A percentile compares a stretch with the other conserved stretches of the same genome.
These are phyloP conservation scores for Pichia cabralensis DNA, from an alignment of 805 yeast species.

Conservation along the genomic window DNA sequence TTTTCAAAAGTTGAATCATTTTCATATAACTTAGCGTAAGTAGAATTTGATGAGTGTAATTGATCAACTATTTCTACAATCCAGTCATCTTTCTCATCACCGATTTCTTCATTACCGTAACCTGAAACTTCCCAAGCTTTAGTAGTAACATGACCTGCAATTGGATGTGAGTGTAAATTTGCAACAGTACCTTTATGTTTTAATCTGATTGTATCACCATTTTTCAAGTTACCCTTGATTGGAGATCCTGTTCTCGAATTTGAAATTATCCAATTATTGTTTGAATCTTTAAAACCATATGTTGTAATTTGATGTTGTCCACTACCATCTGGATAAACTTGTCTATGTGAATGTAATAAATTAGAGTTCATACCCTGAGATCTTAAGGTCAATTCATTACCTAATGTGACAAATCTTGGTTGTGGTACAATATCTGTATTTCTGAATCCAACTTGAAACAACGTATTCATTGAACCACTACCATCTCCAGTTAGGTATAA, in stretches of 20 bases:
- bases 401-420: conserved; percentile 55
- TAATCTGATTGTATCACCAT: conserved; percentile 55
- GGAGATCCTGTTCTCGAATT: conserved; percentile 25
- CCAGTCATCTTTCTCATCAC: conserved; percentile 76
- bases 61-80: conserved; percentile 58
- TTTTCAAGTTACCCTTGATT: conserved; percentile 28
- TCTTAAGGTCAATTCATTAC: conserved; percentile 54
- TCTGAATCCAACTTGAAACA: conserved; percentile 78
- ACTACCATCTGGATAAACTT: conserved; percentile 83
- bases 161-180: conserved; percentile 63
- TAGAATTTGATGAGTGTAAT: conserved; percentile 22
- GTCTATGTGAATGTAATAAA: conserved; percentile 80
- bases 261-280: conserved; percentile 59
- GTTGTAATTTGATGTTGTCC: conserved; percentile 92
- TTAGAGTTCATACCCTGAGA: conserved; percentile 67
- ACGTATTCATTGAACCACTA: conserved; percentile 80
- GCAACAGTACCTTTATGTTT: conserved; percentile 52
- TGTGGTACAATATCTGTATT: conserved; percentile 57
- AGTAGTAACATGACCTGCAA: conserved; percentile 52
- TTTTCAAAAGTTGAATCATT: conserved; percentile 32
- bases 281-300: conserved; percentile 79
- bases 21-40: conserved; percentile 20
- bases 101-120: conserved; percentile 55
- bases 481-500: conserved; percentile 75
- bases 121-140: conserved; percentile 52